Conservation (phyloP, 202 grass and related monocot genomes). For the Dendrocalamus latiflorus region DNA sequence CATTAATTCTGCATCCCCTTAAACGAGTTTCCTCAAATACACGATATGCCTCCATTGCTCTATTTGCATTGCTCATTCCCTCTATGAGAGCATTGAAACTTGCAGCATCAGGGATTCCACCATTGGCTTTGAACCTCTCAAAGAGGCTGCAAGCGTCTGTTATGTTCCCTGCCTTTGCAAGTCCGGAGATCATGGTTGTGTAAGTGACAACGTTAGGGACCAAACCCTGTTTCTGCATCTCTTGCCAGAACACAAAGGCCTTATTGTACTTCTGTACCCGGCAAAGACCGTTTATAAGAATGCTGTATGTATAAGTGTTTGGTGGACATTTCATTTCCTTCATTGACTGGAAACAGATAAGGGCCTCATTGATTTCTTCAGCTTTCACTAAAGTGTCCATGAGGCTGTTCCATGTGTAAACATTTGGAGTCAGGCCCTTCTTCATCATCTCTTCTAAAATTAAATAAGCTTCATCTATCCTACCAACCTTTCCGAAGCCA, state of each 20-base stretch:
- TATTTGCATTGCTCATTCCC: conserved; percentile 93
- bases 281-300: conserved; percentile 87
- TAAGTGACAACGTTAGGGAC: no score
- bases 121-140: conserved; percentile 80
- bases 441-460: conserved; percentile 99
- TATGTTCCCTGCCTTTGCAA: conserved; percentile 88
- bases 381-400: conserved; percentile 90
- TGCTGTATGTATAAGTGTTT: conserved; percentile 84
- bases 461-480: conserved; percentile 97
- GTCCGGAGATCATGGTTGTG: conserved; percentile 92
- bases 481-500: conserved; percentile 90
- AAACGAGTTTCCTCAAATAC: conserved; percentile 82
- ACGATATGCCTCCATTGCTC: conserved; percentile 68
- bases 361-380: conserved; percentile 89
- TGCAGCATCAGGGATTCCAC: conserved; percentile 65
- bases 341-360: conserved; percentile 90
- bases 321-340: conserved; percentile 87
- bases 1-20: conserved; percentile 73
- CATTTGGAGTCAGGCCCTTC: conserved; percentile 74
- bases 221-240: conserved; percentile 87
- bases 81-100: conserved; percentile 93
- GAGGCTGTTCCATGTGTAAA: conserved; percentile 90
- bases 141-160: conserved; percentile 69
- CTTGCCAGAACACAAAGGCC: conserved; percentile 96
- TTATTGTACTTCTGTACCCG: conserved; percentile 87